These are phyloP conservation scores for Dendrobium huoshanense DNA, from an alignment of 106 monocot species.

Conservation along the genomic window DNA sequence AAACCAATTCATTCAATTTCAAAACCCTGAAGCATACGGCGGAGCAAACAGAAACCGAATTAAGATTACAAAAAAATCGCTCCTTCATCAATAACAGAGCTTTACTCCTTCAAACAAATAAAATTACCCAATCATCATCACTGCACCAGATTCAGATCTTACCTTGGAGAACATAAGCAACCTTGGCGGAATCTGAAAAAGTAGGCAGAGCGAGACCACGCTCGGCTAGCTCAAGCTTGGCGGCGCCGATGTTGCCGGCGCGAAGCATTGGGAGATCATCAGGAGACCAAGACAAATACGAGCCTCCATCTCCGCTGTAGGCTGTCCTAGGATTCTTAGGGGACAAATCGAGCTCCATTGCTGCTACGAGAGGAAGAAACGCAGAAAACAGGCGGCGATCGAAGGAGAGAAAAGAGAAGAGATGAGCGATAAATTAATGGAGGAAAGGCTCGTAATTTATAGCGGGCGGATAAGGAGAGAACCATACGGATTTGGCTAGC, in stretches of 20 bases:
- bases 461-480: neutral
- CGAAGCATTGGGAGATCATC: constrained; percentile 71
- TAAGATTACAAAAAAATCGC: neutral
- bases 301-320: constrained; percentile 54
- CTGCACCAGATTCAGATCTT: neutral
- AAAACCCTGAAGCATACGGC: neutral
- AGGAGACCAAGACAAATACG: constrained; percentile 52
- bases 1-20: too few relatives aligned
- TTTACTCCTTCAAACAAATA: too few relatives aligned
- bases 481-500: neutral
- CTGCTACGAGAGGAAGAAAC: neutral
- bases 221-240: constrained; percentile 53
- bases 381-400: neutral
- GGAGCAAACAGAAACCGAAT: neutral
- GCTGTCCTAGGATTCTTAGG: constrained; percentile 49
- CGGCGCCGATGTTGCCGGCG: constrained; percentile 59
- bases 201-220: constrained; percentile 66
- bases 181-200: constrained; percentile 80
- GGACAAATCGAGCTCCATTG: constrained; percentile 62
- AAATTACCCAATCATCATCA: too few relatives aligned
- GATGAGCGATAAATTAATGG: neutral
- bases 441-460: neutral
- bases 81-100: neutral
- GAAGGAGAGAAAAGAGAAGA: neutral
- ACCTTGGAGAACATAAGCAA: constrained; percentile 92